phyloP scores from a whole-genome alignment of 306 rosid genomes.

The Dicorynia guianensis region DNA sequence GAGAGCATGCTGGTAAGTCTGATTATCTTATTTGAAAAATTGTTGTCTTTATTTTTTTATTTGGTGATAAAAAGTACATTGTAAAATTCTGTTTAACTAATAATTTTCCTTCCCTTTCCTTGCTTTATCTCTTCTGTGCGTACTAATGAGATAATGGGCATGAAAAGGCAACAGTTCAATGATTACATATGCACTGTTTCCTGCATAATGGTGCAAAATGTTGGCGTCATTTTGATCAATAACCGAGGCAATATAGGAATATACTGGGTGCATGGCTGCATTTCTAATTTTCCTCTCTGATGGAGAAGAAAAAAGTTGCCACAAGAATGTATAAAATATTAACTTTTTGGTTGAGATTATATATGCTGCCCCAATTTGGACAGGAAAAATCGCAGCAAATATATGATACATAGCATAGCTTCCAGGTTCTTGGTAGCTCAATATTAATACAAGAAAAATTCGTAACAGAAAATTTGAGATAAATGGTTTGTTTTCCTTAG shows the following conservation, averaged over 20 bases:
- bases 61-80: constrained; percentile 11
- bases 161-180: constrained; percentile 16
- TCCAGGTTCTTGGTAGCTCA: neutral
- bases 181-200: neutral
- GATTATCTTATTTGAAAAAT: constrained; percentile 24
- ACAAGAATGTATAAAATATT: neutral
- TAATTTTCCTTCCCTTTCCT: neutral
- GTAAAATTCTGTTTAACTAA: constrained; percentile 18
- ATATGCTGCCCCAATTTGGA: constrained; percentile 14
- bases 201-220: neutral
- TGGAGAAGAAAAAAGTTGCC: neutral
- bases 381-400: neutral
- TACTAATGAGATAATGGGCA: constrained; percentile 8
- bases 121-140: constrained; percentile 4
- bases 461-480: constrained; percentile 16
- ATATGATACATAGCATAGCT: neutral
- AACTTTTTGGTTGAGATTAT: neutral
- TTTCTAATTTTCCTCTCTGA: constrained; percentile 26
- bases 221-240: constrained; percentile 1
- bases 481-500: neutral
- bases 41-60: constrained; percentile 19
- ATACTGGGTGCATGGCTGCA: constrained; percentile 9
- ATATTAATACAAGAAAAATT: constrained; percentile 5
- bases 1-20: constrained; percentile 85
- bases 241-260: neutral